Base-by-base conservation (phyloP, 2,329 filamentous ascomycete species). In the Pyrenophora graminea region DNA sequence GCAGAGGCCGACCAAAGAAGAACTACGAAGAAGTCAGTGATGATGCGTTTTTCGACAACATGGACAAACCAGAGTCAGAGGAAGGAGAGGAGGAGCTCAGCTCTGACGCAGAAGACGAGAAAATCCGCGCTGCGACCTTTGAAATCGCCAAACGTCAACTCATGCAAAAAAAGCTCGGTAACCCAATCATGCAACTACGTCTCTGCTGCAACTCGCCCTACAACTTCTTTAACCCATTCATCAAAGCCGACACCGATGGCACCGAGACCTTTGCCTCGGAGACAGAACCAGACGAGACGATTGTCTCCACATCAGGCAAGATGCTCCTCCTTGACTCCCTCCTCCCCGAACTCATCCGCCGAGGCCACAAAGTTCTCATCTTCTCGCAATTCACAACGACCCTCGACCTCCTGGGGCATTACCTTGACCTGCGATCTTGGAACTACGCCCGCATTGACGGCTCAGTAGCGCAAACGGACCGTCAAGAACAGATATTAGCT, bases 341-440 rank as follows among this genome's bases (percentile, higher is more conserved):
- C 0, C 82, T 99, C 0, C 89, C 89, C 0, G 80, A 81, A 2
- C 80, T 99, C 0, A 87, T 99, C 51, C 59, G 77, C 0, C 81
- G 84, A 1, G 87, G 84, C 3, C 92, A 97, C 76, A 97, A 97
- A 68, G 88, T 97, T 23, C 83, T 99, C 39, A 91, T 99, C 44
- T 99, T 99, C 74, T 95, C 90, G 0, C 94, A 99, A 68, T 99
- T 99, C 77, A 95, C 92, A 51, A 96, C 88, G 0, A 92, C 96
- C 58, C 84, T 99, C 0, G 91, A 97, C 66, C 88, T 99, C 2
- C 79, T 99, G 0, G 85, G 95, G 56, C 88, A 93, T 48, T 99
- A 96, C 76, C 91, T 91, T 39, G 78, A 76, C n/a, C 81, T 97
- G 1, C 87, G 90, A 6, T 77, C 79, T 1, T 97, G 91, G 90